A percentile compares a stretch with the other conserved stretches of the same genome.
These are phyloP conservation scores for Yarrowia sp. DNA, from an alignment of 805 yeast genomes.

Conservation along the genomic window DNA sequence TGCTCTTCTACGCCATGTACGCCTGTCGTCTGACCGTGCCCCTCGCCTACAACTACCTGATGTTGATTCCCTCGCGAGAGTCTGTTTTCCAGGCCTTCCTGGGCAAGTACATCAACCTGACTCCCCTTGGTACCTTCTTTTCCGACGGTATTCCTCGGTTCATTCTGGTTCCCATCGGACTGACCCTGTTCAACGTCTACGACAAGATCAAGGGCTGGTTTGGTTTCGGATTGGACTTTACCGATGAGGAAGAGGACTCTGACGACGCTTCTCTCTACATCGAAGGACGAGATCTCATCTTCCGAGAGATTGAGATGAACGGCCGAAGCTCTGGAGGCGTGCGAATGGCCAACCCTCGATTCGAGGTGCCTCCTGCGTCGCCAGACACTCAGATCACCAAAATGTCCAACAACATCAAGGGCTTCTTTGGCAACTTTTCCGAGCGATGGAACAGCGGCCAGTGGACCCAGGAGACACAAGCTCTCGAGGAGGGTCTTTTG, in stretches of 20 bases:
- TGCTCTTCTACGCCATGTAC: slow-evolving; percentile 79
- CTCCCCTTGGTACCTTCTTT: slow-evolving; percentile 73
- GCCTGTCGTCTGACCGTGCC: slow-evolving; percentile 85
- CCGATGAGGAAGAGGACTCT: slow-evolving; percentile 51
- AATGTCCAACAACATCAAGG: slow-evolving; percentile 40
- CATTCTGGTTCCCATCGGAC: slow-evolving; percentile 69
- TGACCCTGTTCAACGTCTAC: slow-evolving; percentile 71
- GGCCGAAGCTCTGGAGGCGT: slow-evolving; percentile 31
- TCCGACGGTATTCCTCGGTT: slow-evolving; percentile 80
- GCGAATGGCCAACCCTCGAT: slow-evolving; percentile 19
- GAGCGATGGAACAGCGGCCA: slow-evolving; percentile 40
- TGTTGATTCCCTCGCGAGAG: slow-evolving; percentile 62
- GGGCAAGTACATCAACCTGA: slow-evolving; percentile 76
- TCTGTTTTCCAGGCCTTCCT: slow-evolving; percentile 73
- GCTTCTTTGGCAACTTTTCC: slow-evolving; percentile 43
- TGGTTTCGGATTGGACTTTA: slow-evolving; percentile 52
- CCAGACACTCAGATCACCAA: slow-evolving; percentile 29
- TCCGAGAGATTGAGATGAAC: slow-evolving; percentile 35
- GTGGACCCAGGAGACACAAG: slow-evolving; percentile 30
- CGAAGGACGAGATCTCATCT: slow-evolving; percentile 49
- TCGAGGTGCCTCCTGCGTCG: slow-evolving; percentile 21
- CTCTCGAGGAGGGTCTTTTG: slow-evolving; percentile 33
- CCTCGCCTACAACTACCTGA: slow-evolving; percentile 76
- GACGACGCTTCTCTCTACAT: slow-evolving; percentile 42
- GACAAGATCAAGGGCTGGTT: slow-evolving; percentile 60